Conservation (phyloP, 371 early-diverging fungal genomes). For the Mucor piriformis region DNA sequence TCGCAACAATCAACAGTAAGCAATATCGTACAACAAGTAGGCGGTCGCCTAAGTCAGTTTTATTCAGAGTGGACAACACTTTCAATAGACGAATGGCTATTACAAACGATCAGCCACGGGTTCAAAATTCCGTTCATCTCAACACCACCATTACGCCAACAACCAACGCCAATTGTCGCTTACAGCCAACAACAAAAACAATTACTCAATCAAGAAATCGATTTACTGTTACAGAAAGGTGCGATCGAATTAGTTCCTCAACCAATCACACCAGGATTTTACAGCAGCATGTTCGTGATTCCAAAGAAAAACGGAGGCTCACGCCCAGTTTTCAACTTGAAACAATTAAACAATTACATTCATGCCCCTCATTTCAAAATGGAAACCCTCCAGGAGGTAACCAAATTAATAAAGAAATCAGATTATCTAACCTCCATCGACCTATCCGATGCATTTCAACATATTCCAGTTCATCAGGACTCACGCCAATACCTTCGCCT, state of each 20-base stretch:
- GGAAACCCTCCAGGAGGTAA: conserved; percentile 30
- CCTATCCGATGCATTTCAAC: conserved; percentile 18
- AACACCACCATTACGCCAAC: not conserved
- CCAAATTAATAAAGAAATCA: conserved; percentile 19
- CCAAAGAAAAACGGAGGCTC: conserved; percentile 29
- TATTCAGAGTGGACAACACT: conserved; percentile 1
- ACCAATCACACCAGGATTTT: conserved; percentile 8
- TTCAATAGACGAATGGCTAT: conserved; percentile 9
- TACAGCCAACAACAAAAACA: not conserved
- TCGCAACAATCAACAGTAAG: not conserved
- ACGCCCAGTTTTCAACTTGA: conserved; percentile 33
- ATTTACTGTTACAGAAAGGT: not conserved
- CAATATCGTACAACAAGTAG: not conserved
- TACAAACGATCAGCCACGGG: not conserved
- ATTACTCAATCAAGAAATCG: conserved; percentile 1
- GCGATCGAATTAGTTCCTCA: conserved; percentile 13
- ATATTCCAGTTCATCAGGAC: conserved; percentile 22
- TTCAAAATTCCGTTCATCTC: conserved; percentile 7
- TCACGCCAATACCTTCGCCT: conserved; percentile 23
- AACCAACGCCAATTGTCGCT: not conserved
- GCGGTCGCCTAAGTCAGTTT: conserved; percentile 15
- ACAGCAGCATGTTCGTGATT: conserved; percentile 32
- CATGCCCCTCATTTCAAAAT: conserved; percentile 34
- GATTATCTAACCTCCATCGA: conserved; percentile 24
- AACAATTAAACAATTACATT: conserved; percentile 25